phyloP scores from a whole-genome alignment of 768 basidiomycete genomes.

The Suillus luteus region DNA sequence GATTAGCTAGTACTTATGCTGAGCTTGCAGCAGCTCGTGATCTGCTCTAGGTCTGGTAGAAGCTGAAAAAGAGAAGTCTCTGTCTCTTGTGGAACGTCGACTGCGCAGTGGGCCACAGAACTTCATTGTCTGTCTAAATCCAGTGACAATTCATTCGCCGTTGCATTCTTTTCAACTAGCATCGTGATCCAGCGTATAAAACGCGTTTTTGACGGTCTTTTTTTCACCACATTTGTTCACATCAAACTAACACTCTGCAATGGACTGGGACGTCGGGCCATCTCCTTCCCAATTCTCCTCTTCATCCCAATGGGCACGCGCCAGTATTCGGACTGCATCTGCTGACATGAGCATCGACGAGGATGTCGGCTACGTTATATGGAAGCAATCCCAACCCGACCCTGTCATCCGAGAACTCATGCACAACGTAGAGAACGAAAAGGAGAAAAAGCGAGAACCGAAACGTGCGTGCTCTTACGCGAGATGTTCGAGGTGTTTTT shows the following conservation, averaged over 20 bases:
- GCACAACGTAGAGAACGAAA: background rate
- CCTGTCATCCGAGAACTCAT: background rate
- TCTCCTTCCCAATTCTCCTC: slow-evolving; percentile 7
- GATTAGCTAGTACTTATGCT: background rate
- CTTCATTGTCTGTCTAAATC: background rate
- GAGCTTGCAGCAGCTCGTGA: background rate
- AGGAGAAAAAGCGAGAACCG: background rate
- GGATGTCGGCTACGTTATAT: background rate
- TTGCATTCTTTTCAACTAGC: background rate
- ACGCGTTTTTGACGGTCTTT: background rate
- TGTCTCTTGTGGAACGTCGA: background rate
- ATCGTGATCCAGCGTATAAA: slow-evolving; percentile 2
- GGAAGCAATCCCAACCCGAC: slow-evolving; percentile 2
- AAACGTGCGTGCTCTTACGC: background rate
- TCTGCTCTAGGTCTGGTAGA: background rate
- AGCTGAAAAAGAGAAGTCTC: background rate
- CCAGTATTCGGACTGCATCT: background rate
- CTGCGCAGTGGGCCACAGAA: background rate
- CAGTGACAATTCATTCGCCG: background rate
- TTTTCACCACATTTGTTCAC: background rate
- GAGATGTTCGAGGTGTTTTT: background rate
- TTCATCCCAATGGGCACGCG: slow-evolving; percentile 6
- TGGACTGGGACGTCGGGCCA: slow-evolving; percentile 5
- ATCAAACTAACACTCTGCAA: background rate
- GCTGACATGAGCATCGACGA: background rate